phyloP scores from a whole-genome alignment of 2,329 filamentous ascomycete genomes.

The Fusarium napiforme region DNA sequence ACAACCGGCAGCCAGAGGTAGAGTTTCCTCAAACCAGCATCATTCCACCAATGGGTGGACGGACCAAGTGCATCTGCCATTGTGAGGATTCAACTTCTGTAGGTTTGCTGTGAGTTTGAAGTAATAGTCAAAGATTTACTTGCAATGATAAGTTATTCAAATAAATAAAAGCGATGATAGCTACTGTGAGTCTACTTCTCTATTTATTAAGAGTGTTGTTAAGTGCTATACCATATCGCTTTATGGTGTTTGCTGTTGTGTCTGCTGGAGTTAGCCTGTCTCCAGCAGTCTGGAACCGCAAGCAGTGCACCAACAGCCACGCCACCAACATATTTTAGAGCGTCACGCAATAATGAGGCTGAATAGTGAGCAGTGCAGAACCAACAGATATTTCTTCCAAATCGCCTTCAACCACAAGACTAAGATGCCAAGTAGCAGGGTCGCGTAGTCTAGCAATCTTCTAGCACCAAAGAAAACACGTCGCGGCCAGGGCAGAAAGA shows the following conservation, averaged over 20 bases:
- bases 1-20: background rate
- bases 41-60: background rate
- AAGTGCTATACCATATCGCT: background rate
- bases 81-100: fast-evolving
- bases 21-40: background rate
- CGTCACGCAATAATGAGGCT: background rate
- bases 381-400: background rate
- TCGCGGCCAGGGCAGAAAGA: background rate
- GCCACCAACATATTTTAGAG: background rate
- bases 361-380: background rate
- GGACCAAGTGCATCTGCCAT: background rate
- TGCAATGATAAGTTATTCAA: background rate
- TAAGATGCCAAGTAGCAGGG: background rate
- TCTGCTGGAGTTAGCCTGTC: too few species aligned
- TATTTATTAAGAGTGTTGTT: background rate
- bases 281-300: background rate
- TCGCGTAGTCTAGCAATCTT: background rate
- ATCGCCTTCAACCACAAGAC: background rate
- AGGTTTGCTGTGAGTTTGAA: background rate
- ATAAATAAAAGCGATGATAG: fast-evolving
- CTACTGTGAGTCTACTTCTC: background rate
- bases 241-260: background rate
- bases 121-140: fast-evolving
- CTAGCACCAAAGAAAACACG: background rate
- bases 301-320: background rate